Conservation (phyloP, 441 rosid species). For the Capsella rubella region DNA sequence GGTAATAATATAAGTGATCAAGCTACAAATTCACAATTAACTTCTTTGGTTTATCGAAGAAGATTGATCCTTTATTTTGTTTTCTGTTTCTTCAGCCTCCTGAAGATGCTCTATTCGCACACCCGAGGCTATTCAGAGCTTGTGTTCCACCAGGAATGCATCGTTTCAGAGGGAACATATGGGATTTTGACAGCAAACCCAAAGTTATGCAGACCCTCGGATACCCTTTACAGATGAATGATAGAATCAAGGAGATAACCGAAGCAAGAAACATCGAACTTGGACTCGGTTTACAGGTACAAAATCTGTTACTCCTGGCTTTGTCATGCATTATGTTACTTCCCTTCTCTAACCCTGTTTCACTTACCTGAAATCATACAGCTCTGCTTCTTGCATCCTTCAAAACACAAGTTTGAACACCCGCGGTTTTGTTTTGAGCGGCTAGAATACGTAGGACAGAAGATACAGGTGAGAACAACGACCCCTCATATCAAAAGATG, state of each 20-base stretch:
- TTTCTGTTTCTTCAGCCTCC: conserved; percentile 65
- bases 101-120: conserved; percentile 90
- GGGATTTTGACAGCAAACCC: conserved; percentile 94
- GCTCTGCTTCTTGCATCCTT: conserved; percentile 97
- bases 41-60: neutral
- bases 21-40: neutral
- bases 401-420: conserved; percentile 89
- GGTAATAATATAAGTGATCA: conserved; percentile 43
- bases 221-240: conserved; percentile 70
- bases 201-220: conserved; percentile 80
- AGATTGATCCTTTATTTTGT: neutral
- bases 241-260: conserved; percentile 86
- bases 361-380: conserved; percentile 46
- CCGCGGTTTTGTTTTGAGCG: conserved; percentile 93
- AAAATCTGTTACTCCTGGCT: neutral
- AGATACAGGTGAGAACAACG: conserved; percentile 74
- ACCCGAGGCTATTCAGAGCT: conserved; percentile 97
- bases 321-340: neutral
- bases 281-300: conserved; percentile 94
- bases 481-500: neutral
- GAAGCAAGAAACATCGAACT: conserved; percentile 96
- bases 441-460: conserved; percentile 90
- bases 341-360: conserved; percentile 17
- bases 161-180: conserved; percentile 91
- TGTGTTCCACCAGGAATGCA: conserved; percentile 99